phyloP scores from a whole-genome alignment of 768 basidiomycete genomes.

The Nidularia sp. region DNA sequence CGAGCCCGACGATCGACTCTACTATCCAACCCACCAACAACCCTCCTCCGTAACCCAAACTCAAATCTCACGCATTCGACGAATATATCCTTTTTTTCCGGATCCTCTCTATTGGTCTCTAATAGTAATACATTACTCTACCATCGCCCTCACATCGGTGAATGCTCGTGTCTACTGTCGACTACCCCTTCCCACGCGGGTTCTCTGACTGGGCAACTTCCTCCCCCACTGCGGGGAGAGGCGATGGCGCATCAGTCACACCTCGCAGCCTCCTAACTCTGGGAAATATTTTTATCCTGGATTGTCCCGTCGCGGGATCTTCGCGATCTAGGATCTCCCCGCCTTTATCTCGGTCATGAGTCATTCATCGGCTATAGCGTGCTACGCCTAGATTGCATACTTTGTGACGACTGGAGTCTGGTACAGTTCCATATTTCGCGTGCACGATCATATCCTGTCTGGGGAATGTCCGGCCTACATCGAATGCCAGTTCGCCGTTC shows the following conservation, averaged over 20 bases:
- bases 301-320: constrained; percentile 8
- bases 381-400: too few relatives aligned
- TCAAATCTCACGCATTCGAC: not conserved
- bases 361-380: not conserved
- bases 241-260: constrained; percentile 2
- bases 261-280: constrained; percentile 1
- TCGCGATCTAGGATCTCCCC: constrained; percentile 6
- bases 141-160: not conserved
- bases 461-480: too few relatives aligned
- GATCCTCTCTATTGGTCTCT: not conserved
- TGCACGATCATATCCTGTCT: too few relatives aligned
- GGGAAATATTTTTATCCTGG: constrained; percentile 3
- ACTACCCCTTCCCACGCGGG: not conserved
- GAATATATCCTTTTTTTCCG: not conserved
- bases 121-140: not conserved
- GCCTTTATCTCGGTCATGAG: constrained; percentile 7
- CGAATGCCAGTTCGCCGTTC: too few relatives aligned
- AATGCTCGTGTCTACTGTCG: too few relatives aligned
- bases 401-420: too few relatives aligned
- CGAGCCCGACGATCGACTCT: not conserved
- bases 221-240: too few relatives aligned
- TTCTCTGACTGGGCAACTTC: not conserved
- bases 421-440: too few relatives aligned
- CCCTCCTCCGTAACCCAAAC: not conserved
- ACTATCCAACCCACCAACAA: not conserved